These are phyloP conservation scores for Senecio squalidus DNA, from an alignment of 140 eudicot genomes.

Conservation along the genomic window DNA sequence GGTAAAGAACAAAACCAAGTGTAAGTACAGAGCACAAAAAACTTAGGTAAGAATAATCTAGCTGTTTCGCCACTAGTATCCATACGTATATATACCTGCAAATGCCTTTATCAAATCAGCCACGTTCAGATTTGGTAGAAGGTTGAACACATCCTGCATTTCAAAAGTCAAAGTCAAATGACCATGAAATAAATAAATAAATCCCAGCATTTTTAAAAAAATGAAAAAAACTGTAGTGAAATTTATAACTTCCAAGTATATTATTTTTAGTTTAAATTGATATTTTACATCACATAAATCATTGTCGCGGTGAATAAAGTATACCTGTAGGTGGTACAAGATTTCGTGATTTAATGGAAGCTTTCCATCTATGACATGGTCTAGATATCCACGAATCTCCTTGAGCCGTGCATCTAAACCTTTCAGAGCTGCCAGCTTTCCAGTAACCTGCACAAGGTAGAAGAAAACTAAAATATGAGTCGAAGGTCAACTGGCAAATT, in stretches of 20 bases:
- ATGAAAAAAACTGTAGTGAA: not conserved
- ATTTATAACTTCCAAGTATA: too few species aligned
- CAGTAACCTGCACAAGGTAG: slow-evolving; percentile 60
- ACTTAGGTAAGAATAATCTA: not conserved
- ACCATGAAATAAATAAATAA: not conserved
- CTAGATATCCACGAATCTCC: slow-evolving; percentile 91
- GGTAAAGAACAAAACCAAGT: not conserved
- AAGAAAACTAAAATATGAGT: not conserved
- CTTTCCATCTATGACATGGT: slow-evolving; percentile 80
- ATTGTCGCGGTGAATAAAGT: too few species aligned
- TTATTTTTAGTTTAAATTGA: too few species aligned
- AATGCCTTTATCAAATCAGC: slow-evolving; percentile 84
- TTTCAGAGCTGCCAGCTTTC: slow-evolving; percentile 87
- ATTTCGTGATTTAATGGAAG: slow-evolving; percentile 92
- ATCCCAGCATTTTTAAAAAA: not conserved
- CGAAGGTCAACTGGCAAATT: not conserved
- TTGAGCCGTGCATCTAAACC: slow-evolving; percentile 86
- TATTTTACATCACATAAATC: too few species aligned
- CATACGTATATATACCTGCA: slow-evolving; percentile 67
- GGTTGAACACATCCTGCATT: slow-evolving; percentile 86
- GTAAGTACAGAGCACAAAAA: not conserved
- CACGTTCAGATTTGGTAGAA: slow-evolving; percentile 86
- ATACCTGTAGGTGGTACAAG: slow-evolving; percentile 85
- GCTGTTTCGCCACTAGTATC: not conserved
- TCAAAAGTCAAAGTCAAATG: not conserved